These are phyloP conservation scores for Globisporangium cederbergense DNA, from an alignment of 352 stramenopile species.

Conservation along the genomic window DNA sequence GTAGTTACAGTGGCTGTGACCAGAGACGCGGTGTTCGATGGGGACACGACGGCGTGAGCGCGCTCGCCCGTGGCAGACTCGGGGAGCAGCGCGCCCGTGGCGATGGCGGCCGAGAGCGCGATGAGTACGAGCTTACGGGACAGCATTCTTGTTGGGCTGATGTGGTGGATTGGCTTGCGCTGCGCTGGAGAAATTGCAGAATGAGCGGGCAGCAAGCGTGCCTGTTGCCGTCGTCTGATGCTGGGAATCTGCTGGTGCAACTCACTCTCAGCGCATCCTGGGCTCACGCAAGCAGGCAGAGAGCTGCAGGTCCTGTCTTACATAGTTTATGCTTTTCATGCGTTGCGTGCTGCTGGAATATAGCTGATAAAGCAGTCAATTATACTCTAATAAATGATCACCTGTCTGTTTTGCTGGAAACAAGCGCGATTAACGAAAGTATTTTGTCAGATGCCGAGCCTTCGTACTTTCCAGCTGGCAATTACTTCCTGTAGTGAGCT, in stretches of 20 bases:
- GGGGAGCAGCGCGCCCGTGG: not conserved
- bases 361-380: too few species aligned
- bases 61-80: not conserved
- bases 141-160: slow-evolving; percentile 1
- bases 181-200: slow-evolving; percentile 1
- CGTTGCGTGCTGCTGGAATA: too few species aligned
- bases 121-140: slow-evolving; percentile 10
- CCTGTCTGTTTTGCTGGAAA: too few species aligned
- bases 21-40: not conserved
- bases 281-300: not conserved
- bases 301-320: not conserved
- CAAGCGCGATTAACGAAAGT: too few species aligned
- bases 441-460: too few species aligned
- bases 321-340: not conserved
- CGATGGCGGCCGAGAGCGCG: slow-evolving; percentile 12
- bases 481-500: too few species aligned
- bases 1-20: not conserved
- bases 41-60: not conserved
- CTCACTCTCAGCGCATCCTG: not conserved
- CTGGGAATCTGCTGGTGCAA: not conserved
- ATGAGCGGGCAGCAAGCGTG: slow-evolving; percentile 5
- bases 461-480: too few species aligned
- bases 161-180: too few species aligned
- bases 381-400: too few species aligned
- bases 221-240: not conserved